Base-by-base conservation (phyloP, 495 filamentous ascomycete species). In the Darksidea phi region DNA sequence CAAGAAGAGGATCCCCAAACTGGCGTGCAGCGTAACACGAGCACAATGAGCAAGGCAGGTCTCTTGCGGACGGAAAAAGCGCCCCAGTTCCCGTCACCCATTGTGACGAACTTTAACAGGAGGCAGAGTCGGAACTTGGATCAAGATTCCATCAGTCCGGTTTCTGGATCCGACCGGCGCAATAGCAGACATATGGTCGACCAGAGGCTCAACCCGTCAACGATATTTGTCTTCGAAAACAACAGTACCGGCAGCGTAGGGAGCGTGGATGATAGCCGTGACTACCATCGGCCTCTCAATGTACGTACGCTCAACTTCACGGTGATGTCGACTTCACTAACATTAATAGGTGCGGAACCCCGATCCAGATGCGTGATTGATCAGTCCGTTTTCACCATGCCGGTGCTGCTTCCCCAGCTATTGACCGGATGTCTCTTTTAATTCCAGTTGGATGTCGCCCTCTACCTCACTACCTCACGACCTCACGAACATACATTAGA, bases 131-230 rank as follows among this genome's bases (percentile, higher is more conserved):
- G 48, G 2, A 32, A 12, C 8, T 17, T 65, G 10, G 64, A 67
- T 32, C 49, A 36, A 8, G 57, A 63, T 5, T 60, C 59, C 0
- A 61, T 66, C 38, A 68, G 62, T 36, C 68, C 68, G 20, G 36
- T 62, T 3, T 63, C 66, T 18, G 61, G 61, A 12, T 59, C 66
- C n/a, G 58, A 69, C 18, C 23, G 66, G 42, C 20, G 68, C 0
- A 59, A 54, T 28, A 66, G 61, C 37, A 18, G 63, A 17, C 64
- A 61, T 13, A 12, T 54, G 21, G 37, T 55, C 26, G 68, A 71
- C 32, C 62, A 68, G 28, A 47, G 68, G 18, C 45, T 71, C 13
- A 69, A 71, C 43, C 68, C 68, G 13, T 54, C 55, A 6, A 54
- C 64, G 1, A 47, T 68, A 18, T 62, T 68, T 57, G 42, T 42